Evolutionary conservation across 257 asterid genomes (phyloP).

Genomic region (Forsythia suspensa): DNA sequence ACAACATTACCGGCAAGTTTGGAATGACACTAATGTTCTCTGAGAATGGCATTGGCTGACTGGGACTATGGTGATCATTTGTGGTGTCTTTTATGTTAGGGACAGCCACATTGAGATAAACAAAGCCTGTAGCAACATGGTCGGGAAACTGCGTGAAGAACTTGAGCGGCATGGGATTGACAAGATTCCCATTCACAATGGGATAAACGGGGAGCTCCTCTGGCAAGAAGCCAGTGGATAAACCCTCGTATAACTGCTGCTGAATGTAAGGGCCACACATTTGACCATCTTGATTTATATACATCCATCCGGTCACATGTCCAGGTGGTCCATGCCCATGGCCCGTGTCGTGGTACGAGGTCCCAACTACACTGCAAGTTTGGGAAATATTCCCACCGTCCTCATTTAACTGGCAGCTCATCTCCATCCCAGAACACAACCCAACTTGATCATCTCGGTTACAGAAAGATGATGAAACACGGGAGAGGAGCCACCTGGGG

Average conservation of each 20-base stretch:
- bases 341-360: conserved; percentile 24
- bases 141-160: conserved; percentile 76
- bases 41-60: conserved; percentile 24
- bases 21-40: conserved; percentile 18
- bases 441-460: conserved; percentile 23
- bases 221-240: conserved; percentile 80
- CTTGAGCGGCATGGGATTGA: conserved; percentile 70
- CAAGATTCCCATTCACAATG: conserved; percentile 53
- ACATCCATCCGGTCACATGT: conserved; percentile 88
- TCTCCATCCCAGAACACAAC: conserved; percentile 24
- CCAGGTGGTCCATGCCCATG: conserved; percentile 8
- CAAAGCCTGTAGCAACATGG: conserved; percentile 80
- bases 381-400: conserved; percentile 17
- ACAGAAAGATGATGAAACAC: conserved; percentile 16
- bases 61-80: conserved; percentile 19
- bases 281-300: conserved; percentile 74
- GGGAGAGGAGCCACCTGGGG: not conserved
- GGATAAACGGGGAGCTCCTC: conserved; percentile 80
- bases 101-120: conserved; percentile 38
- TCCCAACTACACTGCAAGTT: conserved; percentile 20
- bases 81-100: conserved; percentile 30
- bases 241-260: conserved; percentile 79
- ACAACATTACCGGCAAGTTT: conserved; percentile 37
- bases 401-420: conserved; percentile 39
- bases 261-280: conserved; percentile 97